Percentiles rank a stretch among this genome's conserved stretches.
Conservation (phyloP, 441 rosid genomes). For the Populus tomentosa region DNA sequence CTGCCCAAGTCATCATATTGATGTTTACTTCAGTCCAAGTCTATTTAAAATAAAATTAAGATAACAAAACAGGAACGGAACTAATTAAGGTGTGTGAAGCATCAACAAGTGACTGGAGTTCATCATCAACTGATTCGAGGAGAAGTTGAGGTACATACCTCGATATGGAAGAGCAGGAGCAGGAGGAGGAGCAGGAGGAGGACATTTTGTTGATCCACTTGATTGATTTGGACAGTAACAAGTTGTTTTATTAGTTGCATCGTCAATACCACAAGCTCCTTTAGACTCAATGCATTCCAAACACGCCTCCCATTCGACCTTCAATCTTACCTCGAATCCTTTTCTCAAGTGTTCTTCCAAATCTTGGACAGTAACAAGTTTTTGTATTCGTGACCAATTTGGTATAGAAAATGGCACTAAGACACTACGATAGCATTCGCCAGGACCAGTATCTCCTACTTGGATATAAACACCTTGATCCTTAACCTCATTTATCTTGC, state of each 20-base stretch:
- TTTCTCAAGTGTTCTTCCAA: not conserved
- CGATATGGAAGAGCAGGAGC: too few species aligned
- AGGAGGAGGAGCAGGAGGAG: too few species aligned
- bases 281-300: conserved; percentile 8
- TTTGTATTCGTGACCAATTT: not conserved
- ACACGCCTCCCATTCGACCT: conserved; percentile 19
- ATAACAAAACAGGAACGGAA: not conserved
- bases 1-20: too few species aligned
- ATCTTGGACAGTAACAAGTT: too few species aligned
- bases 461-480: not conserved
- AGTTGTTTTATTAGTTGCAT: fast-evolving
- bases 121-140: too few species aligned
- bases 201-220: not conserved
- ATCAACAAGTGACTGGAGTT: not conserved
- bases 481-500: not conserved
- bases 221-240: conserved; percentile 18
- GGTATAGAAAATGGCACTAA: conserved; percentile 7
- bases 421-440: conserved; percentile 8
- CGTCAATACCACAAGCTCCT: conserved; percentile 29
- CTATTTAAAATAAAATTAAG: too few species aligned
- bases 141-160: too few species aligned
- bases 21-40: not conserved
- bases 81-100: not conserved
- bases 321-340: conserved; percentile 39
- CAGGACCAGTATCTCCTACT: not conserved